A percentile compares a stretch with the other conserved stretches of the same genome.
phyloP scores from a whole-genome alignment of 164 flowering plant species.

The Cinnamomum micranthum region DNA sequence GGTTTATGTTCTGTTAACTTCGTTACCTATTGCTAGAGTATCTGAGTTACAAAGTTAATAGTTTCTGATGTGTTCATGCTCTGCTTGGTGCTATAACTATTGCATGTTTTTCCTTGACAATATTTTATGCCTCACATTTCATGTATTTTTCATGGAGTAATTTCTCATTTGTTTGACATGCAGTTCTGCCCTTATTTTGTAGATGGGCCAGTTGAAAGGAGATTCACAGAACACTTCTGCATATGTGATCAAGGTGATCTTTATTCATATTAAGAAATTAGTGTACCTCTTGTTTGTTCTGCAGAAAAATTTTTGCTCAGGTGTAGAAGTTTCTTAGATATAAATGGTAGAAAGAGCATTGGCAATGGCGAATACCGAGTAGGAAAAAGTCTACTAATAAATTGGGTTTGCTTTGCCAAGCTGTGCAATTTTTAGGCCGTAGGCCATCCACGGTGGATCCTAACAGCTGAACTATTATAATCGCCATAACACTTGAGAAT shows the following conservation, averaged over 20 bases:
- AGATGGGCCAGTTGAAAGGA: conserved; percentile 75
- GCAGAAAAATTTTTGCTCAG: too few species aligned
- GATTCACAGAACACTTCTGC: conserved; percentile 56
- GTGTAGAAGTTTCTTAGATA: background rate
- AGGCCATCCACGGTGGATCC: background rate
- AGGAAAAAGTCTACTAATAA: too few species aligned
- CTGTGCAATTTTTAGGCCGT: background rate
- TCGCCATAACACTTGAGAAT: background rate
- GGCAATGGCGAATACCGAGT: background rate
- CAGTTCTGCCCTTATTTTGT: conserved; percentile 95
- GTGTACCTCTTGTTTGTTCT: background rate
- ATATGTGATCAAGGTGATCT: conserved; percentile 71
- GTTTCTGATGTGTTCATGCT: background rate
- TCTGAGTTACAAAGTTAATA: background rate
- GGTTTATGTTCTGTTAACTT: background rate
- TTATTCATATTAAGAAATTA: too few species aligned
- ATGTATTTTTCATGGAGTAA: conserved; percentile 41
- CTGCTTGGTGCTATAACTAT: background rate
- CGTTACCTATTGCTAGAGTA: too few species aligned
- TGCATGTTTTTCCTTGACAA: background rate
- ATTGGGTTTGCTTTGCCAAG: background rate
- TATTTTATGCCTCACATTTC: background rate
- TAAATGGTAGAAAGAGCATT: too few species aligned
- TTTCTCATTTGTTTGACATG: conserved; percentile 80
- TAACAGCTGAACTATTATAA: too few species aligned